Percentiles rank a stretch among this genome's conserved stretches.
Evolutionary conservation across 352 stramenopile genomes (phyloP).

Genomic region (Phytophthora foliorum): DNA sequence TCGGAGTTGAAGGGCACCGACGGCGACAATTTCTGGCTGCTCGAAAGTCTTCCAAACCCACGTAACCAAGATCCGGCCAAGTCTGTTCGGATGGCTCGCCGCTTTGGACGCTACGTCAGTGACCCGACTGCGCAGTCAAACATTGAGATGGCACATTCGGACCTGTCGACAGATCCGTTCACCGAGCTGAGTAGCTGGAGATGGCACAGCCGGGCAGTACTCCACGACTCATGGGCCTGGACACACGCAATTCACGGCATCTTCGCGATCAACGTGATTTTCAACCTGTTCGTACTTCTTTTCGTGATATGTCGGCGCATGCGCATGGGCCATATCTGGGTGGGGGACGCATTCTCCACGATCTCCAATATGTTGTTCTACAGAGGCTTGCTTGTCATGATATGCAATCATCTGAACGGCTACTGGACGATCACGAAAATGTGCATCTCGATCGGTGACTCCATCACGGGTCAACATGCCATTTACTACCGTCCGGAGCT

Average conservation of each 20-base stretch:
- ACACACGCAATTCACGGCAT: slow-evolving; percentile 41
- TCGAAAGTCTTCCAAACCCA: slow-evolving; percentile 23
- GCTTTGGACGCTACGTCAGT: slow-evolving; percentile 43
- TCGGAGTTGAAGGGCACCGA: slow-evolving; percentile 19
- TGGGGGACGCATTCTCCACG: slow-evolving; percentile 48
- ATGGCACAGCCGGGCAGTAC: slow-evolving; percentile 36
- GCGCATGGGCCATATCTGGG: slow-evolving; percentile 39
- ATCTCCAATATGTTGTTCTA: slow-evolving; percentile 42
- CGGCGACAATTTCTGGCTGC: slow-evolving; percentile 31
- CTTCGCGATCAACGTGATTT: slow-evolving; percentile 34
- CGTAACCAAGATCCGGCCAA: slow-evolving; percentile 14
- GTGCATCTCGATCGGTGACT: slow-evolving; percentile 25
- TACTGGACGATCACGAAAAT: slow-evolving; percentile 48
- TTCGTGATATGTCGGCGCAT: slow-evolving; percentile 43
- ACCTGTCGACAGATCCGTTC: slow-evolving; percentile 25
- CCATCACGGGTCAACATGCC: slow-evolving; percentile 18
- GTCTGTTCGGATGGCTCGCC: slow-evolving; percentile 39
- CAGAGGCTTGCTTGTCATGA: slow-evolving; percentile 37
- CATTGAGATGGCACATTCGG: slow-evolving; percentile 38
- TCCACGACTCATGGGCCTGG: slow-evolving; percentile 60
- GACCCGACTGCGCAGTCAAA: slow-evolving; percentile 50
- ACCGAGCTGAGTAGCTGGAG: slow-evolving; percentile 28
- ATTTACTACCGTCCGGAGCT: slow-evolving; percentile 43
- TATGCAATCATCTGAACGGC: slow-evolving; percentile 45
- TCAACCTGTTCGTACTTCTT: slow-evolving; percentile 35